Evolutionary conservation across 441 rosid species (phyloP).

Genomic region (Biscutella laevigata): DNA sequence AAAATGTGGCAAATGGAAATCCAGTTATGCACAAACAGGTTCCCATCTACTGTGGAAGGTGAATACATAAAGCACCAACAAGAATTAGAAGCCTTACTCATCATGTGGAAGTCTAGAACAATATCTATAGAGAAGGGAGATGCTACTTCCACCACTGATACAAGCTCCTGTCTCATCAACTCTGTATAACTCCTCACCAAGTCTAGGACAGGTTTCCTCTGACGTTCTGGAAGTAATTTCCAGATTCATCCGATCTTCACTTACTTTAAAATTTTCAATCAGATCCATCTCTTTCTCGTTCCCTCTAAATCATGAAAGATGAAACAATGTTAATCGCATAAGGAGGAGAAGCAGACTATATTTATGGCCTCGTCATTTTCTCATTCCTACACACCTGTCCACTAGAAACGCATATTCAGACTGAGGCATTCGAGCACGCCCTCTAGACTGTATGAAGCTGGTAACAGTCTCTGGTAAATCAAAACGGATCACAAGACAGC

Average conservation of each 20-base stretch:
- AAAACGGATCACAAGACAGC: constrained; percentile 95
- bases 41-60: constrained; percentile 4
- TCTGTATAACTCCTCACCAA: constrained; percentile 57
- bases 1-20: constrained; percentile 19
- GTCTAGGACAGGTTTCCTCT: constrained; percentile 35
- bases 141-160: constrained; percentile 71
- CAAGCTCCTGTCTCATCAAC: constrained; percentile 77
- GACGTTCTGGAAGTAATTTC: constrained; percentile 74
- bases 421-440: constrained; percentile 97
- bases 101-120: constrained; percentile 93
- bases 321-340: constrained; percentile 9
- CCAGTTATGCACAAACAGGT: constrained; percentile 6
- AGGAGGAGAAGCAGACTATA: constrained; percentile 6
- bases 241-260: constrained; percentile 60
- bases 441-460: constrained; percentile 98
- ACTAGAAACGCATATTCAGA: constrained; percentile 97
- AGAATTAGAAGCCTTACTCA: constrained; percentile 50
- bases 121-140: constrained; percentile 70
- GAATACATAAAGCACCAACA: constrained; percentile 15
- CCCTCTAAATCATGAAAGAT: constrained; percentile 47
- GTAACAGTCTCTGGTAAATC: constrained; percentile 96
- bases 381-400: constrained; percentile 51
- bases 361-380: constrained; percentile 12
- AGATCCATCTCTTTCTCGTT: constrained; percentile 67
- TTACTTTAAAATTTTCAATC: constrained; percentile 50